Conservation (phyloP, 495 filamentous ascomycete genomes). For the Lichina pygmaea region DNA sequence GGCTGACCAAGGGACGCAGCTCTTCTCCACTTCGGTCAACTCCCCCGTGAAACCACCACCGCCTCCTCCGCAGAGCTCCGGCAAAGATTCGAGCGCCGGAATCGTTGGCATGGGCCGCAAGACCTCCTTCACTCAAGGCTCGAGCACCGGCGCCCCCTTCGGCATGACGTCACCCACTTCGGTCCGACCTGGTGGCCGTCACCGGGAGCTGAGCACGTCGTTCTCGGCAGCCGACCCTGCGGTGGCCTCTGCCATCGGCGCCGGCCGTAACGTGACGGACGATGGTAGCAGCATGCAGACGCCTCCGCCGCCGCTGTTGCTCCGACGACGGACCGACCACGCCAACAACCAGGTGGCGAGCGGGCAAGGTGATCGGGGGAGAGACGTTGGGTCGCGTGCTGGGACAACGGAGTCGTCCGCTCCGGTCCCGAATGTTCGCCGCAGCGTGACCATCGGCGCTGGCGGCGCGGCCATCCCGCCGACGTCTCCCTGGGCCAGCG, state of each 20-base stretch:
- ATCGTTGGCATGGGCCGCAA: conserved; percentile 35
- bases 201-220: conserved; percentile 71
- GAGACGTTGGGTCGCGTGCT: conserved; percentile 18
- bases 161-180: conserved; percentile 33
- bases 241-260: conserved; percentile 21
- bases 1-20: conserved; percentile 17
- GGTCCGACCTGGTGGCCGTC: conserved; percentile 41
- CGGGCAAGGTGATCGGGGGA: conserved; percentile 12
- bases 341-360: conserved; percentile 17
- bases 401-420: conserved; percentile 17
- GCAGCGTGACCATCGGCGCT: conserved; percentile 40
- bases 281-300: conserved; percentile 25
- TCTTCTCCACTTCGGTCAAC: conserved; percentile 70
- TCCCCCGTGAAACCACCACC: conserved; percentile 70
- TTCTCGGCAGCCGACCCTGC: conserved; percentile 22
- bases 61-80: conserved; percentile 23
- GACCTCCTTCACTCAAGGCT: conserved; percentile 38
- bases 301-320: conserved; percentile 30
- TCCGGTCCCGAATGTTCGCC: conserved; percentile 31
- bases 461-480: conserved; percentile 21
- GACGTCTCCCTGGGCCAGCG: conserved; percentile 41
- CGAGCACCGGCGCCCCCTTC: conserved; percentile 17
- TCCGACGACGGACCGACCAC: conserved; percentile 49
- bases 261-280: conserved; percentile 28
- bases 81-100: conserved; percentile 25